phyloP scores from a whole-genome alignment of 441 rosid genomes.

The Erysimum pusillum region DNA sequence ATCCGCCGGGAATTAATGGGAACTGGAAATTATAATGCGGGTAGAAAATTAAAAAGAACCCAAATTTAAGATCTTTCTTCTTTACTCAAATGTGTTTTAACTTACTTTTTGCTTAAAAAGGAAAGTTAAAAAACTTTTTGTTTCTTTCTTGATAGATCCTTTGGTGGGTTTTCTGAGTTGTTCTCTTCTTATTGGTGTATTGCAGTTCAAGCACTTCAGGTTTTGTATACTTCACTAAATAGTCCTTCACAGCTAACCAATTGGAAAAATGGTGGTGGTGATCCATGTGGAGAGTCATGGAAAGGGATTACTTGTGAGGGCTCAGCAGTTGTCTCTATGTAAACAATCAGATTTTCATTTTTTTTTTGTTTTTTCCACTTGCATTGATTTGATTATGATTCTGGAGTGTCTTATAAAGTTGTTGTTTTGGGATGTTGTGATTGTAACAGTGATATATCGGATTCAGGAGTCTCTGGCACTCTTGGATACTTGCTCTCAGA shows the following conservation, averaged over 20 bases:
- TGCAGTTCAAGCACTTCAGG: slow-evolving; percentile 93
- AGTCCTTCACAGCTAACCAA: slow-evolving; percentile 82
- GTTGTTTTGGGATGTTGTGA: slow-evolving; percentile 40
- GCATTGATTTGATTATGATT: slow-evolving; percentile 30
- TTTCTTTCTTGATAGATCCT: slow-evolving; percentile 22
- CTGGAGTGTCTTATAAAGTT: slow-evolving; percentile 6
- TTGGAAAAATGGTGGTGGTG: slow-evolving; percentile 86
- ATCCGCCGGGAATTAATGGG: slow-evolving; percentile 35
- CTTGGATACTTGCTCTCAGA: slow-evolving; percentile 88
- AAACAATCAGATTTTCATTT: slow-evolving; percentile 37
- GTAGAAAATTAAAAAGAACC: background rate
- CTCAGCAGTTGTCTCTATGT: slow-evolving; percentile 91
- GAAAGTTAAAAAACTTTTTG: slow-evolving; percentile 18
- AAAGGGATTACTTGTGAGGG: slow-evolving; percentile 86
- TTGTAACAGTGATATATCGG: slow-evolving; percentile 71
- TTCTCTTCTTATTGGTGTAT: slow-evolving; percentile 27
- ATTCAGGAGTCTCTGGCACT: slow-evolving; percentile 80
- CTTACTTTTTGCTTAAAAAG: slow-evolving; percentile 28
- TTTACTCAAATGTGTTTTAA: slow-evolving; percentile 2
- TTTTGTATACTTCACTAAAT: slow-evolving; percentile 76
- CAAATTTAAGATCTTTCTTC: background rate
- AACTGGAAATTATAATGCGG: slow-evolving; percentile 18
- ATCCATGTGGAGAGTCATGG: slow-evolving; percentile 98
- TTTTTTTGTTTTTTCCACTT: background rate
- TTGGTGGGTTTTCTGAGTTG: slow-evolving; percentile 21